Base-by-base conservation (phyloP, 2,329 filamentous ascomycete genomes). In the Thelonectria discophora region DNA sequence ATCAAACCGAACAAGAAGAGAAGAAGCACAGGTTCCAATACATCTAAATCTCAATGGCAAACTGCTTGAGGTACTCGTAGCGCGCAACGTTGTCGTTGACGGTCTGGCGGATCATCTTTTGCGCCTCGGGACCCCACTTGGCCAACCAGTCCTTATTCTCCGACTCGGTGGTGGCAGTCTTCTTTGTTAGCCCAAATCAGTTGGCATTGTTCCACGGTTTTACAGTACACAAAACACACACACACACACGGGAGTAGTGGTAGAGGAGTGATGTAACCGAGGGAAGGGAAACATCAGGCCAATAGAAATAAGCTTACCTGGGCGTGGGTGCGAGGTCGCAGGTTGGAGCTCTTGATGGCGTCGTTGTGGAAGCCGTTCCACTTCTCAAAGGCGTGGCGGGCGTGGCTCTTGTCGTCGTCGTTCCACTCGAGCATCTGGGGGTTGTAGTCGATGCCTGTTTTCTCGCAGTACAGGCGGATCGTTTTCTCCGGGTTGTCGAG, bases 281-380 rank as follows among this genome's bases (percentile, higher is more conserved):
- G 61, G 62, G 60, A 64, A 49, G 32, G 9, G 17, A 13, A 40
- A 50, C 8, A 46, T 51, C 59, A 66, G 63, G 58, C 10, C 32
- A n/a, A 43, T 3, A 43, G 20, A 20, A 17, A 34, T 54, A 18
- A 34, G 77, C 84, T 76, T 77, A 88, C 86, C 75, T 86, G 82
- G 24, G 87, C 85, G 66, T 89, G 84, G 47, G 83, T 82, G 73
- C 92, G 84, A 2, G 91, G 87, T 74, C 89, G 90, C 72, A 99
- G 80, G 64, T 88, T 88, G 39, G 84, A 90, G 74, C 92, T 97
- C 68, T 91, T 83, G 70, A 98, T 92, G 13, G 93, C 95, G 81
- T 98, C 95, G 69, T 98, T 91, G 76, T 98, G 95, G 80, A 97
- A 98, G 11, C 95, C 95, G 69, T 89, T 91, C 95, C 95, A 98